Evolutionary conservation across 768 basidiomycete genomes (phyloP), one percentile per base, ranked within the genome.

Genomic region (Boletus rufocinnamomeus): DNA sequence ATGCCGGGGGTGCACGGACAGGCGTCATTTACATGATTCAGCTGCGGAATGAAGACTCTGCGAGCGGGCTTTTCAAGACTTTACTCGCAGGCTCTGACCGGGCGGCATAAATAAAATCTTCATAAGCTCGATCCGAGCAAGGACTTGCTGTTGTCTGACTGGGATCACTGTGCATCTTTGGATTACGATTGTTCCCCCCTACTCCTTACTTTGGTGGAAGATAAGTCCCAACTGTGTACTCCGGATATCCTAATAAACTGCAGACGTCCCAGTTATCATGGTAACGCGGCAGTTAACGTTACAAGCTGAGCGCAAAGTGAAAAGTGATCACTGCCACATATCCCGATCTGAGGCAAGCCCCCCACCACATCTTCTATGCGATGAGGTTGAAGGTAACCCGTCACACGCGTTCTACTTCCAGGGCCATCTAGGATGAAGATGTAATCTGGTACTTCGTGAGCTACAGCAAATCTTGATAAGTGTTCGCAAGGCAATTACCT

Each of bases 11-110:
- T n/a, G 73, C 84, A 50, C 84, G 96, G 59, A 95, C 95, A 16
- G 97, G 96, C 27, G 86, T 98, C 69, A 79, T 98, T 56, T 97
- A 99, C 74, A 97, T 99, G 97, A 87, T 98, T 54, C 95, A 98
- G 75, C 75, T 95, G 47, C 86, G 93, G 63, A 95, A 91, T 72
- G 96, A 98, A 76, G 82, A 81, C 49, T 85, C 88, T 14, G 94
- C 97, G 19, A 82, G 83, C 35, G 91, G 89, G 21, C 72, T 99
- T 52, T 98, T 93, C 71, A 88, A 91, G 68, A 86, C 86, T 70
- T 80, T 99, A 64, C 77, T 99, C 43, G 87, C 84, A 52, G 95
- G 95, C 34, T 93, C 93, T 52, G 93, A 94, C 73, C 81, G 95
- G 60, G 76, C 84, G 13, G 57, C 57, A 23, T 74, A 67, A 54